phyloP scores from a whole-genome alignment of 1,284 basidiomycete genomes.

The Ceratobasidium sp. region DNA sequence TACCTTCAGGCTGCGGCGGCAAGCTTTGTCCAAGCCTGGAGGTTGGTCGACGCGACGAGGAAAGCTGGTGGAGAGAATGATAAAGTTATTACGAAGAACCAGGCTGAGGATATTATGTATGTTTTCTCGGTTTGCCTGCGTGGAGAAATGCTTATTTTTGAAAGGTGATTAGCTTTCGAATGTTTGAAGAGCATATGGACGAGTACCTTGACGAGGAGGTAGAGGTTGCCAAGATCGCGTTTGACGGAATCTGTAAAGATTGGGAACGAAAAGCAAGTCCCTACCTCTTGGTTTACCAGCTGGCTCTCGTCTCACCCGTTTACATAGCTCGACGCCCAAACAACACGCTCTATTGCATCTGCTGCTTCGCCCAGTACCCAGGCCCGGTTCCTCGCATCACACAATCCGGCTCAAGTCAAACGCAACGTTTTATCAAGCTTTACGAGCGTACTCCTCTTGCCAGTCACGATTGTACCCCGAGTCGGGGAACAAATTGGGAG shows the following conservation, averaged over 20 bases:
- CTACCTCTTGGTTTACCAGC: conserved; percentile 43
- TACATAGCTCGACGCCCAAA: conserved; percentile 31
- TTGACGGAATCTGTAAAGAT: conserved; percentile 79
- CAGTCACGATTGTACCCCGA: conserved; percentile 95
- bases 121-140: conserved; percentile 50
- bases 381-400: conserved; percentile 80
- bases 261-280: conserved; percentile 78
- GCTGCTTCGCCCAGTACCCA: conserved; percentile 54
- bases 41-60: conserved; percentile 76
- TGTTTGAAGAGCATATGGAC: conserved; percentile 97
- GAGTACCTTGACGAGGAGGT: conserved; percentile 96
- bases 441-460: conserved; percentile 87
- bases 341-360: conserved; percentile 28
- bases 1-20: conserved; percentile 91
- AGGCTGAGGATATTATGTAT: conserved; percentile 86
- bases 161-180: conserved; percentile 71
- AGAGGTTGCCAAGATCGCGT: conserved; percentile 79
- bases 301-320: neutral
- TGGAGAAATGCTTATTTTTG: conserved; percentile 39
- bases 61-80: conserved; percentile 37
- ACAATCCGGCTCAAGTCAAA: conserved; percentile 93
- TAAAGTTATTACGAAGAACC: conserved; percentile 54
- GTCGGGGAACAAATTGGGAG: conserved; percentile 76
- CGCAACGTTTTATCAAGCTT: conserved; percentile 93
- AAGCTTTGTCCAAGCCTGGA: conserved; percentile 88